phyloP scores from a whole-genome alignment of 2,329 filamentous ascomycete species.

The Leptographium wingfieldii region DNA sequence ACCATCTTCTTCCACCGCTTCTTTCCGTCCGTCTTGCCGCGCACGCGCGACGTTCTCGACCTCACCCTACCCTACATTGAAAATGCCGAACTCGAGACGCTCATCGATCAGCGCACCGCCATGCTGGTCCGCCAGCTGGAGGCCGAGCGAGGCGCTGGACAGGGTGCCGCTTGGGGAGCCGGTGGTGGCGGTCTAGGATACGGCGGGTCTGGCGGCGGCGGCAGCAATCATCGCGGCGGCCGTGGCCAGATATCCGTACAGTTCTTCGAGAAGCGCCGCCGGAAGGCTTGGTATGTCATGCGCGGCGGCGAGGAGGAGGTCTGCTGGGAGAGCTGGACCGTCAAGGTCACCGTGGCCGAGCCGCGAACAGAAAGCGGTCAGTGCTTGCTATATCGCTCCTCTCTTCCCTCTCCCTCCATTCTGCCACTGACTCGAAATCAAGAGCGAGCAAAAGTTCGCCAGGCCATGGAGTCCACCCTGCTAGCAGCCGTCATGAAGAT shows the following conservation, averaged over 20 bases:
- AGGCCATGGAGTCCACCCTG: slow-evolving; percentile 82
- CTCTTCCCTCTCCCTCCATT: slow-evolving; percentile 1
- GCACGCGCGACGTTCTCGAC: slow-evolving; percentile 79
- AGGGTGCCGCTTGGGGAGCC: slow-evolving; percentile 48
- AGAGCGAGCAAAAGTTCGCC: slow-evolving; percentile 82
- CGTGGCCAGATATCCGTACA: slow-evolving; percentile 73
- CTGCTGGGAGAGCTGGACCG: slow-evolving; percentile 92
- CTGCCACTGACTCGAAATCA: neutral
- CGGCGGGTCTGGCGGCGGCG: slow-evolving; percentile 9
- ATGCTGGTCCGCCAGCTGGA: slow-evolving; percentile 68
- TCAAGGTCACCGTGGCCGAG: slow-evolving; percentile 86
- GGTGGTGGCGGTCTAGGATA: slow-evolving; percentile 13
- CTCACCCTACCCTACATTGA: slow-evolving; percentile 80
- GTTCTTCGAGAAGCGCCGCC: slow-evolving; percentile 86
- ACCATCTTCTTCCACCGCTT: slow-evolving; percentile 99
- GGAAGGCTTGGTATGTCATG: slow-evolving; percentile 63
- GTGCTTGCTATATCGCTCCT: slow-evolving; percentile 16
- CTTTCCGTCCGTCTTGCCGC: slow-evolving; percentile 75
- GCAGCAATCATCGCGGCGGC: slow-evolving; percentile 41
- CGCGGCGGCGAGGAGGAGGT: slow-evolving; percentile 71
- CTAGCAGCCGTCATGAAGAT: slow-evolving; percentile 83
- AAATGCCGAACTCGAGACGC: slow-evolving; percentile 80
- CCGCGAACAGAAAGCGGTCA: slow-evolving; percentile 78
- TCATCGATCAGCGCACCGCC: slow-evolving; percentile 79
- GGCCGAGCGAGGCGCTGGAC: slow-evolving; percentile 26